phyloP scores from a whole-genome alignment of 2,329 filamentous ascomycete genomes.

The Aschersonia sp. region DNA sequence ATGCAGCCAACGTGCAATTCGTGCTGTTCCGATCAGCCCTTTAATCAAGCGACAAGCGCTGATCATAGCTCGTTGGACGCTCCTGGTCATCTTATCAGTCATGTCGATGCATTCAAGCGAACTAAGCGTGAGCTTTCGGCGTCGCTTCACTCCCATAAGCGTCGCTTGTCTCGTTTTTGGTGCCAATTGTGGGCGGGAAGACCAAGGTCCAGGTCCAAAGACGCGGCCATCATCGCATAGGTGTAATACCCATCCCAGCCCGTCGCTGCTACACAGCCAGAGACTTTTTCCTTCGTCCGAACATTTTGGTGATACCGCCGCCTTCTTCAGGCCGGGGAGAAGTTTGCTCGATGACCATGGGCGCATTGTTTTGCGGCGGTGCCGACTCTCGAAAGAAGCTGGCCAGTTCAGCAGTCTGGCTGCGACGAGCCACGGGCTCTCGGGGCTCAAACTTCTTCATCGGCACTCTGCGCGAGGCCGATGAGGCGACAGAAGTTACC shows the following conservation, averaged over 20 bases:
- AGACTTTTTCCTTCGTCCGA: conserved; percentile 34
- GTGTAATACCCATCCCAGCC: background rate
- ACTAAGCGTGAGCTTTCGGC: no score
- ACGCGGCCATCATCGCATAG: background rate
- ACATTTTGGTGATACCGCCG: conserved; percentile 30
- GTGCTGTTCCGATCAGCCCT: no score
- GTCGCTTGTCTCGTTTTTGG: no score
- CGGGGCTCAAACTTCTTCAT: conserved; percentile 46
- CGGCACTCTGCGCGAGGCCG: conserved; percentile 24
- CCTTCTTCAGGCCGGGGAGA: conserved; percentile 21
- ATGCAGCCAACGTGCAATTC: no score
- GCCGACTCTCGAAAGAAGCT: conserved; percentile 58
- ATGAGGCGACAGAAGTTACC: conserved; percentile 12
- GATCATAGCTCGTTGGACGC: no score
- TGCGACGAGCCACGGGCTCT: conserved; percentile 33
- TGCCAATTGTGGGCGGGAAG: no score
- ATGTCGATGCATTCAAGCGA: no score
- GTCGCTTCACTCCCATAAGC: no score
- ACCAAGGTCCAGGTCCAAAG: background rate
- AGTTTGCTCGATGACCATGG: conserved; percentile 10
- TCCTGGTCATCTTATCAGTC: no score
- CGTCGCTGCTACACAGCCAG: conserved; percentile 11
- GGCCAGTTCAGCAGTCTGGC: conserved; percentile 53
- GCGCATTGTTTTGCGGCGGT: conserved; percentile 32
- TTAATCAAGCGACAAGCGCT: no score